phyloP scores from a whole-genome alignment of 768 basidiomycete species.

The Leccinellum luteum region DNA sequence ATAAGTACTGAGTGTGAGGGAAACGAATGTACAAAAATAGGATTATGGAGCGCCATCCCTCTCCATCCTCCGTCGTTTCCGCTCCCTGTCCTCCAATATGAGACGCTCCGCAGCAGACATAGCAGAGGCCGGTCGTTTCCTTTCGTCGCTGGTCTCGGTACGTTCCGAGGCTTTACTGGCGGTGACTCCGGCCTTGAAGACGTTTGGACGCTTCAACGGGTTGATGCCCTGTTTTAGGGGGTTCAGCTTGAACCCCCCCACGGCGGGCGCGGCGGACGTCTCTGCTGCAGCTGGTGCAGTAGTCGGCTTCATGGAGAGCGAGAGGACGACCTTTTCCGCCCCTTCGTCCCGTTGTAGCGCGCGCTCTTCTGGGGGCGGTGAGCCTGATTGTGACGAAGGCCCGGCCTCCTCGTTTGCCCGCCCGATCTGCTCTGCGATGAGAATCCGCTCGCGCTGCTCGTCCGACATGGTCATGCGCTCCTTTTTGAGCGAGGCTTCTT shows the following conservation, averaged over 20 bases:
- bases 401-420: slow-evolving; percentile 59
- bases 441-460: slow-evolving; percentile 87
- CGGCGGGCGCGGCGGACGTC: slow-evolving; percentile 32
- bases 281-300: slow-evolving; percentile 21
- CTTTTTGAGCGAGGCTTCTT: slow-evolving; percentile 88
- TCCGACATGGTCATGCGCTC: slow-evolving; percentile 90
- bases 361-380: slow-evolving; percentile 45
- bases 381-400: slow-evolving; percentile 28
- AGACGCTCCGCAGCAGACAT: slow-evolving; percentile 84
- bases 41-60: slow-evolving; percentile 28
- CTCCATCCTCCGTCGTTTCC: slow-evolving; percentile 80
- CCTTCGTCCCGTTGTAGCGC: slow-evolving; percentile 72
- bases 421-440: slow-evolving; percentile 93
- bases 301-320: slow-evolving; percentile 58
- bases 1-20: too few species aligned
- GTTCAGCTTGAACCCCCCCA: slow-evolving; percentile 58
- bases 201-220: slow-evolving; percentile 71
- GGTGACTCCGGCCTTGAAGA: slow-evolving; percentile 55
- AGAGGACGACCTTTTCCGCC: slow-evolving; percentile 71
- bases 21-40: too few species aligned
- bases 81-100: slow-evolving; percentile 87
- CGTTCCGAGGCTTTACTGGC: slow-evolving; percentile 27
- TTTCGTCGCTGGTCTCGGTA: slow-evolving; percentile 42
- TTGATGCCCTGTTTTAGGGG: slow-evolving; percentile 42
- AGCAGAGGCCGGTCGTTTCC: slow-evolving; percentile 58